A percentile compares a stretch with the other conserved stretches of the same genome.
Conservation (phyloP, 805 yeast species). For the Limtongia smithiae region DNA sequence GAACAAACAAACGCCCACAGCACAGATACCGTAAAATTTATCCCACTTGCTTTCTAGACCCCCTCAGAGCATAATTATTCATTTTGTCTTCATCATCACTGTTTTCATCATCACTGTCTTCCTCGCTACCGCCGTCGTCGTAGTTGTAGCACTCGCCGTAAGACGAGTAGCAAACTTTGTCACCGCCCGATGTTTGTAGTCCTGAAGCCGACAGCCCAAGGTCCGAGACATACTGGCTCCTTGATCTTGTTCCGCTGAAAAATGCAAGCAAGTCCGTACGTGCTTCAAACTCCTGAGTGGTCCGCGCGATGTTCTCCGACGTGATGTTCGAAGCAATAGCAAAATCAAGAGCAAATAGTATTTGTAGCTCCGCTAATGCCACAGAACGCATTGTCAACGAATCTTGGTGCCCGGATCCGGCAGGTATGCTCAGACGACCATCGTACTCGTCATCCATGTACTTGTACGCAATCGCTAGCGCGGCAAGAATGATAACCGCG, state of each 20-base stretch:
- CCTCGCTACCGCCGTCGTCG: no score
- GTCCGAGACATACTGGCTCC: neutral
- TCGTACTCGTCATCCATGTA: constrained; percentile 9
- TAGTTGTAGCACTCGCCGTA: neutral
- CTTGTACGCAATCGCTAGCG: constrained; percentile 6
- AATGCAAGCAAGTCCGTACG: constrained; percentile 2
- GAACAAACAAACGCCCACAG: no score
- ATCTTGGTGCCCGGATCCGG: no score
- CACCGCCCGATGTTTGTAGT: no score
- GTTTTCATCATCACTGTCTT: constrained; percentile 5
- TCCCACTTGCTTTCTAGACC: no score
- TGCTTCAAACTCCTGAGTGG: constrained; percentile 4
- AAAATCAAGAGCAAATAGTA: constrained; percentile 10
- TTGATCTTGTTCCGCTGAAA: neutral
- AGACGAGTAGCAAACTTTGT: no score
- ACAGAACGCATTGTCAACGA: no score
- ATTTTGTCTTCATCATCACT: neutral
- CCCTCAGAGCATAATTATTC: no score
- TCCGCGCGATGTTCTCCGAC: neutral
- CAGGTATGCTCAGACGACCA: no score
- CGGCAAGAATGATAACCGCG: constrained; percentile 1
- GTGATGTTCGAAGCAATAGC: neutral
- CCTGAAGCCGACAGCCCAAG: no score
- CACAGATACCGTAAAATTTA: no score
- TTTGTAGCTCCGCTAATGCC: neutral